These are phyloP conservation scores for Coleophoma eucalyptorum DNA, from an alignment of 2,329 filamentous ascomycete species.

Conservation along the genomic window DNA sequence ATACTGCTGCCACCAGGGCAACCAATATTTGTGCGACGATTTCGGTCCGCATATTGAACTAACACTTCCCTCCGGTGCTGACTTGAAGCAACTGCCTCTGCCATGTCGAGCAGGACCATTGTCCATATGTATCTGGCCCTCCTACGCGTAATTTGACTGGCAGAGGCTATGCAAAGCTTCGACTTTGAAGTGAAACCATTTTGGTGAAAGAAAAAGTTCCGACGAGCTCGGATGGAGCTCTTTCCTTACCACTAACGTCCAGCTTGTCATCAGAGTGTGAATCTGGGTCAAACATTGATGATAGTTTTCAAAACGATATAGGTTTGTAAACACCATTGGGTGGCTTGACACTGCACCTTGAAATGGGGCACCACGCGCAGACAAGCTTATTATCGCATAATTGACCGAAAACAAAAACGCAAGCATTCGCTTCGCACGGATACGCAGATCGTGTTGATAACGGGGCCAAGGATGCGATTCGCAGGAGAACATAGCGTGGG, in stretches of 20 bases:
- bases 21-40: slow-evolving; percentile 16
- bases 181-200: neutral
- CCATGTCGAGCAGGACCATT: neutral
- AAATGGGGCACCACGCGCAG: slow-evolving; percentile 6
- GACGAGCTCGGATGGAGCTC: neutral
- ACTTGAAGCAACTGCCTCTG: slow-evolving; percentile 15
- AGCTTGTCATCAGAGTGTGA: too few relatives aligned
- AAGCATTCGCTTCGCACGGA: slow-evolving; percentile 17
- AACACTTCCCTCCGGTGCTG: slow-evolving; percentile 14
- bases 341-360: slow-evolving; percentile 4
- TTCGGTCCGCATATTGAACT: slow-evolving; percentile 17
- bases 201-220: neutral
- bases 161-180: neutral
- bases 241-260: neutral
- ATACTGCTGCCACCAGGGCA: slow-evolving; percentile 22
- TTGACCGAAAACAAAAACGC: slow-evolving; percentile 6
- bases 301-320: neutral
- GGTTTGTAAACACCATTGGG: neutral
- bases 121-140: slow-evolving; percentile 9
- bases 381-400: slow-evolving; percentile 5
- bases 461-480: neutral
- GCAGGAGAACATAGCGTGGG: neutral
- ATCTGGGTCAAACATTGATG: neutral
- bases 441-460: slow-evolving; percentile 10
- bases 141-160: neutral